These are phyloP conservation scores for Sugiyamaella sp. DNA, from an alignment of 1,139 yeast genomes.

Conservation along the genomic window DNA sequence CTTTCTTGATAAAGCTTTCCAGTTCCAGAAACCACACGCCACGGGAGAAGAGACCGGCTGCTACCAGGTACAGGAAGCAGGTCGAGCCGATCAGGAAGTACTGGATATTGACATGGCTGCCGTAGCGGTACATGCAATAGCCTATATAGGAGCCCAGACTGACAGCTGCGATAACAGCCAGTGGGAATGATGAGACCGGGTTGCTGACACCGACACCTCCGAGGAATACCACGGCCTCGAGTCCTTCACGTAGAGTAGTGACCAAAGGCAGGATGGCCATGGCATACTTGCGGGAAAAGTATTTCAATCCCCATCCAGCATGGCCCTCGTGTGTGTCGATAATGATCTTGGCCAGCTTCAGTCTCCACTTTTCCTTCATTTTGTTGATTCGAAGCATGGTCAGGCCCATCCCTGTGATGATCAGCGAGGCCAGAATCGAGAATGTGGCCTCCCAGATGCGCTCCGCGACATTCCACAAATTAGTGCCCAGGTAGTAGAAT, in stretches of 20 bases:
- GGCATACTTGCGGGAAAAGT: slow-evolving; percentile 61
- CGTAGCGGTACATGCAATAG: slow-evolving; percentile 67
- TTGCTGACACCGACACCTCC: slow-evolving; percentile 74
- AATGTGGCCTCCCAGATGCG: slow-evolving; percentile 91
- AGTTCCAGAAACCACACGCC: slow-evolving; percentile 86
- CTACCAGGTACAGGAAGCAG: slow-evolving; percentile 76
- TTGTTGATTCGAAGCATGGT: slow-evolving; percentile 83
- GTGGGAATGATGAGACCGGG: slow-evolving; percentile 65
- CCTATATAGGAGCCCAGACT: slow-evolving; percentile 76
- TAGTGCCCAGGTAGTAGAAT: slow-evolving; percentile 76
- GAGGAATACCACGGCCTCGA: slow-evolving; percentile 88
- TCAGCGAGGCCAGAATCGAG: slow-evolving; percentile 74
- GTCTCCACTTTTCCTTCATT: slow-evolving; percentile 86
- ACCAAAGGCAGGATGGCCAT: slow-evolving; percentile 78
- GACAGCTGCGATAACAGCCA: slow-evolving; percentile 78
- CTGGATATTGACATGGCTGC: slow-evolving; percentile 68
- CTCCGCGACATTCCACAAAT: slow-evolving; percentile 82
- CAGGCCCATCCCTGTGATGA: slow-evolving; percentile 88
- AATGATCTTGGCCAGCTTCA: slow-evolving; percentile 60
- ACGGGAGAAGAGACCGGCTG: slow-evolving; percentile 88
- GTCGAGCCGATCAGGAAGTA: slow-evolving; percentile 79
- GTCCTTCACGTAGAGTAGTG: slow-evolving; percentile 86
- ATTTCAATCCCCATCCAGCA: slow-evolving; percentile 31
- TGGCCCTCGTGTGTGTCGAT: slow-evolving; percentile 44
- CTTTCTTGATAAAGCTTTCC: slow-evolving; percentile 58